Evolutionary conservation across 768 basidiomycete species (phyloP).

Genomic region (Calocera viscosa): DNA sequence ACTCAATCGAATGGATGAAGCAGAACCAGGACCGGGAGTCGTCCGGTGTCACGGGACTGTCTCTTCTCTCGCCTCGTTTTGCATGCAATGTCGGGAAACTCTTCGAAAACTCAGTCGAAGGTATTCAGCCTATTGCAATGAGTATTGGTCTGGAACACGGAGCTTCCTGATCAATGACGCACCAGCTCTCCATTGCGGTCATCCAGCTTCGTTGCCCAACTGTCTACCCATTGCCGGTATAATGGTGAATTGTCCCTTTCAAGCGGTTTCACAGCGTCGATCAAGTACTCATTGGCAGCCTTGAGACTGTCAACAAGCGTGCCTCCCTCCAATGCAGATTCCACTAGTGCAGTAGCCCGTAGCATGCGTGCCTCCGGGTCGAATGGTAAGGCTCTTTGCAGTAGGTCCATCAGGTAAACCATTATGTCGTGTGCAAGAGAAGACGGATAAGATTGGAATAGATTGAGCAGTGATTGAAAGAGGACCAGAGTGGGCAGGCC

Average conservation of each 20-base stretch:
- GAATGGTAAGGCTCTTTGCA: slow-evolving; percentile 29
- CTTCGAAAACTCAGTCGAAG: neutral
- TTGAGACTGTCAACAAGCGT: slow-evolving; percentile 46
- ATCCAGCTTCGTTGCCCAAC: slow-evolving; percentile 35
- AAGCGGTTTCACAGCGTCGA: slow-evolving; percentile 23
- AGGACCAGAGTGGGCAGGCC: slow-evolving; percentile 34
- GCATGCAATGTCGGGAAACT: neutral
- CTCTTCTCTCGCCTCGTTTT: neutral
- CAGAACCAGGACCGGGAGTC: too few relatives aligned
- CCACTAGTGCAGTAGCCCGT: slow-evolving; percentile 29
- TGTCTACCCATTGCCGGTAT: slow-evolving; percentile 37
- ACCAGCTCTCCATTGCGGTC: slow-evolving; percentile 23
- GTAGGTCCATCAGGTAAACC: slow-evolving; percentile 34
- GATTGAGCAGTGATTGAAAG: slow-evolving; percentile 32
- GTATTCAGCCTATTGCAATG: neutral
- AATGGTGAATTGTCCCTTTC: slow-evolving; percentile 24
- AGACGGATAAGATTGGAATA: slow-evolving; percentile 35
- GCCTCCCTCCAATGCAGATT: slow-evolving; percentile 33
- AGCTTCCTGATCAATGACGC: slow-evolving; percentile 13
- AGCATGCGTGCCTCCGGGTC: slow-evolving; percentile 32
- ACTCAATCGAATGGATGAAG: too few relatives aligned
- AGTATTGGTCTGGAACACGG: neutral
- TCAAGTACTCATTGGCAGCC: slow-evolving; percentile 38
- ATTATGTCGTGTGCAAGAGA: slow-evolving; percentile 33
- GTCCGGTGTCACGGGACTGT: neutral